A percentile compares a stretch with the other conserved stretches of the same genome.
These are phyloP conservation scores for Phaeosphaeria sp. DNA, from an alignment of 2,329 filamentous ascomycete genomes.

Conservation along the genomic window DNA sequence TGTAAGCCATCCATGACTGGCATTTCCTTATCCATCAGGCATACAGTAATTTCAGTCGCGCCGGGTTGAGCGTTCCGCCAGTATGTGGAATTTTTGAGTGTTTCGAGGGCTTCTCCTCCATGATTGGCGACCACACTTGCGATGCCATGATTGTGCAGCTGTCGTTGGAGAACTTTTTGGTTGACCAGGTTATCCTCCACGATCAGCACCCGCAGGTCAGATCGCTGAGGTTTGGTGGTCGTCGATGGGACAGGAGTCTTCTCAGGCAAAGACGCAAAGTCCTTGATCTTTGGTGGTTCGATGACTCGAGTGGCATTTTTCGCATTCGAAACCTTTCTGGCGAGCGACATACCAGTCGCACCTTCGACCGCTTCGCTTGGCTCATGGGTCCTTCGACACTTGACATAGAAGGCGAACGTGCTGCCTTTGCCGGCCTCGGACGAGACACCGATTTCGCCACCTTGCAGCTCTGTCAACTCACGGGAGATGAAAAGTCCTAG, in stretches of 20 bases:
- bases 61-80: slow-evolving; percentile 41
- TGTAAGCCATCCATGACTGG: slow-evolving; percentile 51
- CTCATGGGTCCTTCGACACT: slow-evolving; percentile 63
- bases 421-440: slow-evolving; percentile 72
- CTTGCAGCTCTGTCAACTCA: slow-evolving; percentile 79
- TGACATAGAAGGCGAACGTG: slow-evolving; percentile 79
- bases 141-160: slow-evolving; percentile 57
- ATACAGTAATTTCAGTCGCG: slow-evolving; percentile 39
- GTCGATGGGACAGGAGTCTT: slow-evolving; percentile 11
- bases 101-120: slow-evolving; percentile 56
- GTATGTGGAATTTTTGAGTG: slow-evolving; percentile 52
- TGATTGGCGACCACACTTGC: slow-evolving; percentile 57
- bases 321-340: slow-evolving; percentile 39
- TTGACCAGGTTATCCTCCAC: slow-evolving; percentile 56
- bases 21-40: slow-evolving; percentile 52
- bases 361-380: slow-evolving; percentile 41
- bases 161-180: slow-evolving; percentile 57
- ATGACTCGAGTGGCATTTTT: slow-evolving; percentile 28
- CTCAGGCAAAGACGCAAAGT: slow-evolving; percentile 37
- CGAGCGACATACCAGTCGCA: slow-evolving; percentile 29
- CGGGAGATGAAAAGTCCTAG: slow-evolving; percentile 81
- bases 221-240: slow-evolving; percentile 20
- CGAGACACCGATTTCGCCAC: slow-evolving; percentile 77
- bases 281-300: slow-evolving; percentile 39
- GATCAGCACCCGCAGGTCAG: slow-evolving; percentile 47